Percentiles rank a stretch among this genome's conserved stretches.
phyloP scores from a whole-genome alignment of 2,329 filamentous ascomycete genomes.

The Hypoxylon sp. region DNA sequence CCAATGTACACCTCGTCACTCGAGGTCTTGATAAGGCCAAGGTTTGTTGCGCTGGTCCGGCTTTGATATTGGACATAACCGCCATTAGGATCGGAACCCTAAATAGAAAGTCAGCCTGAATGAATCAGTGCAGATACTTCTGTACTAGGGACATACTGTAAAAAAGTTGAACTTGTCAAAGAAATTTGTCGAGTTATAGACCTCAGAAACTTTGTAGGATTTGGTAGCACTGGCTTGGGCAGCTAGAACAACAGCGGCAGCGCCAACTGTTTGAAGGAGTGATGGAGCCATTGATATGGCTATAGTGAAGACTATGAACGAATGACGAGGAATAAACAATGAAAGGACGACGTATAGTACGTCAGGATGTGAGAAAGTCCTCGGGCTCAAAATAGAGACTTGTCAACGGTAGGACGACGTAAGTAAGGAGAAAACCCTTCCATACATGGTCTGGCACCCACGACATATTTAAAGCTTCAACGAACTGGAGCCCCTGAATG shows the following conservation, averaged over 20 bases:
- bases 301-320: constrained; percentile 50
- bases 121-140: background rate
- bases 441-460: constrained; percentile 4
- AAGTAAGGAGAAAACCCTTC: constrained; percentile 30
- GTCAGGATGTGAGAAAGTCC: constrained; percentile 59
- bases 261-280: constrained; percentile 56
- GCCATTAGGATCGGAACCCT: constrained; percentile 69
- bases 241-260: constrained; percentile 57
- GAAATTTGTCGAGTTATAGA: constrained; percentile 62
- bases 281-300: constrained; percentile 59
- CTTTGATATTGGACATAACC: constrained; percentile 73
- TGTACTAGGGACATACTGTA: constrained; percentile 49
- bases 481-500: constrained; percentile 27
- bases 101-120: constrained; percentile 7
- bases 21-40: constrained; percentile 56
- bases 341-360: constrained; percentile 63
- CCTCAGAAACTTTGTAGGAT: constrained; percentile 58
- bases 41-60: constrained; percentile 53
- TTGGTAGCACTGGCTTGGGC: constrained; percentile 54
- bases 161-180: constrained; percentile 64
- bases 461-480: constrained; percentile 33
- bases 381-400: constrained; percentile 52
- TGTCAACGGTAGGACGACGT: constrained; percentile 45
- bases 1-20: constrained; percentile 58
- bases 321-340: constrained; percentile 51